phyloP scores from a whole-genome alignment of 345 rosid genomes.

The Raphanus raphanistrum region DNA sequence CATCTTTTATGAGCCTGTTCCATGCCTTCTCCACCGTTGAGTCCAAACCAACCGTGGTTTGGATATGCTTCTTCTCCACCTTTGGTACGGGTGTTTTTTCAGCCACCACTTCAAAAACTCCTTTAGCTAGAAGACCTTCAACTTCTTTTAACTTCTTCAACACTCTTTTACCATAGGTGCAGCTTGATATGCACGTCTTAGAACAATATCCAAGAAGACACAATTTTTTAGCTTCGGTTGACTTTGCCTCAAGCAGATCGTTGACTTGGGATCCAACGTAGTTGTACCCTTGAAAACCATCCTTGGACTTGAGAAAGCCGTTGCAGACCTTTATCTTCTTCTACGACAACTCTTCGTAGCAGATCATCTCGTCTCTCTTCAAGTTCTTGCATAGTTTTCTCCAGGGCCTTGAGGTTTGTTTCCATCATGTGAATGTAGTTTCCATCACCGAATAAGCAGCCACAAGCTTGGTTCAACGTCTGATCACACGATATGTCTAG shows the following conservation, averaged over 20 bases:
- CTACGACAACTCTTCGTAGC: neutral
- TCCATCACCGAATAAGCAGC: neutral
- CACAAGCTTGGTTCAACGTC: neutral
- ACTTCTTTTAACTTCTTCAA: neutral
- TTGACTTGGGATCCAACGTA: neutral
- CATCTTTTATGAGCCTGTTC: neutral
- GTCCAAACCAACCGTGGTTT: neutral
- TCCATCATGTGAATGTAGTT: neutral
- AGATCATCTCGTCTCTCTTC: neutral
- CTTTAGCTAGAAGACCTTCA: neutral
- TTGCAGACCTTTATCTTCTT: neutral
- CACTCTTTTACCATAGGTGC: neutral
- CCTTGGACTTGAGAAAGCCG: neutral
- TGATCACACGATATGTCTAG: neutral
- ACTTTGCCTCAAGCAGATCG: neutral
- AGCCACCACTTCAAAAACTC: neutral
- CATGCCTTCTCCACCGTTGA: neutral
- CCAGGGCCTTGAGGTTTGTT: neutral
- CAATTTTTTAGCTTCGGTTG: neutral
- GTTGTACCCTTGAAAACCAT: neutral
- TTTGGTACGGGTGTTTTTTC: neutral
- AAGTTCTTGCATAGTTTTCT: neutral
- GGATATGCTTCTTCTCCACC: neutral
- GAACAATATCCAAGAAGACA: no score
- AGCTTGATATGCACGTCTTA: no score